Percentiles rank a stretch among this genome's conserved stretches.
Evolutionary conservation across 1,284 basidiomycete genomes (phyloP).

Genomic region (Mixia osmundae): DNA sequence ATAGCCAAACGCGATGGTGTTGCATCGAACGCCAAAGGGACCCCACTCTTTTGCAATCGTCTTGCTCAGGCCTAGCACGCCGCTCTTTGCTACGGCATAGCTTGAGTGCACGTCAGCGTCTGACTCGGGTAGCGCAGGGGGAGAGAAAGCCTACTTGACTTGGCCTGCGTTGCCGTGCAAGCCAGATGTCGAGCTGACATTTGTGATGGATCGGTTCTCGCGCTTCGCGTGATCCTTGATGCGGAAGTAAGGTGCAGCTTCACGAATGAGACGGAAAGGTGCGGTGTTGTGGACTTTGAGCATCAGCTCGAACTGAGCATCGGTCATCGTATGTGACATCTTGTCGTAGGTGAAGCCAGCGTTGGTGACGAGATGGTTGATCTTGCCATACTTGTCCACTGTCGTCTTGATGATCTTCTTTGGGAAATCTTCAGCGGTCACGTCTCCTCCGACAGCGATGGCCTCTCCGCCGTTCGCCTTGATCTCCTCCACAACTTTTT

Average conservation of each 20-base stretch:
- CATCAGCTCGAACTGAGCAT: slow-evolving; percentile 58
- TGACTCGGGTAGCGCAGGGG: too few species aligned
- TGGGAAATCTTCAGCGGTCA: slow-evolving; percentile 56
- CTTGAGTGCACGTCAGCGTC: too few species aligned
- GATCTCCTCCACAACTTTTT: slow-evolving; percentile 46
- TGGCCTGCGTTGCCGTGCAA: slow-evolving; percentile 65
- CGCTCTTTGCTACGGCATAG: slow-evolving; percentile 40
- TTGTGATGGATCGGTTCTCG: slow-evolving; percentile 47
- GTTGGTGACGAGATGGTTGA: slow-evolving; percentile 69
- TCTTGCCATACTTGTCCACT: slow-evolving; percentile 46
- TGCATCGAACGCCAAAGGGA: slow-evolving; percentile 47
- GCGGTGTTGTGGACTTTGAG: slow-evolving; percentile 54
- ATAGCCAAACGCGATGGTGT: slow-evolving; percentile 61
- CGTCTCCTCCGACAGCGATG: slow-evolving; percentile 49
- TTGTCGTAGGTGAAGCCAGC: slow-evolving; percentile 60
- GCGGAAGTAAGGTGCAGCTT: slow-evolving; percentile 61
- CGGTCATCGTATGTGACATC: slow-evolving; percentile 67
- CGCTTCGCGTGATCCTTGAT: slow-evolving; percentile 34
- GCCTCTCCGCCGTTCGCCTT: slow-evolving; percentile 44
- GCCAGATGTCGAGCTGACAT: slow-evolving; percentile 46
- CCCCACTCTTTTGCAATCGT: slow-evolving; percentile 65
- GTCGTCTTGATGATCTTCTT: slow-evolving; percentile 52
- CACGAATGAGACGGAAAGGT: slow-evolving; percentile 62
- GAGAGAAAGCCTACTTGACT: too few species aligned
- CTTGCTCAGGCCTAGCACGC: slow-evolving; percentile 52